Conservation (phyloP, 2,329 filamentous ascomycete genomes). For the Celoporthe dispersa region DNA sequence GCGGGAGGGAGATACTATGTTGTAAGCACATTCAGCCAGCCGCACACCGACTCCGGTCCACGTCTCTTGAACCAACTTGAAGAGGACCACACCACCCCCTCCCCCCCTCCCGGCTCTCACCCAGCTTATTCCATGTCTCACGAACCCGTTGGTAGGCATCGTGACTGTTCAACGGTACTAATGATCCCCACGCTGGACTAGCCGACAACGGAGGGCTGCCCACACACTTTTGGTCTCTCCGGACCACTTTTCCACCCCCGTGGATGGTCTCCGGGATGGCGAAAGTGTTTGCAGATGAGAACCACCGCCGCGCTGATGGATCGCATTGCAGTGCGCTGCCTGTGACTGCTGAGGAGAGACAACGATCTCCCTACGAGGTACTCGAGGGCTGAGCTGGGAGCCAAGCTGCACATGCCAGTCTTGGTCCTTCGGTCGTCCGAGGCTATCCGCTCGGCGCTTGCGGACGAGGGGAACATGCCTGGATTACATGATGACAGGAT, state of each 20-base stretch:
- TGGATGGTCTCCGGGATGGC: background rate
- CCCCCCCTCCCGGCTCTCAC: too few relatives aligned
- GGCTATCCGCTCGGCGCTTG: conserved; percentile 6
- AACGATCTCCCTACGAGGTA: background rate
- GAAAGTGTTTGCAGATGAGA: conserved; percentile 10
- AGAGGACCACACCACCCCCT: background rate
- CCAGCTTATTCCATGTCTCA: conserved; percentile 1
- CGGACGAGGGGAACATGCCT: background rate
- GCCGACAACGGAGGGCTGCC: conserved; percentile 29
- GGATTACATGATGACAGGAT: background rate
- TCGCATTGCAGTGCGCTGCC: background rate
- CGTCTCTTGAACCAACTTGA: background rate
- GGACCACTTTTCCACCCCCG: conserved; percentile 13
- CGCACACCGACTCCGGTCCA: background rate
- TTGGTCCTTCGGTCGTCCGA: conserved; percentile 15
- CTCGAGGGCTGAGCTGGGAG: background rate
- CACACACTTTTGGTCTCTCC: conserved; percentile 13
- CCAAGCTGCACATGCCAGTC: background rate
- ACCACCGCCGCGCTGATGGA: background rate
- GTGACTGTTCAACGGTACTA: background rate
- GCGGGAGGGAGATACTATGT: background rate
- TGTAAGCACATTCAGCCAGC: background rate
- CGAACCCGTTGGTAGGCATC: background rate
- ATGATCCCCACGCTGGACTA: background rate
- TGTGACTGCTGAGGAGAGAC: background rate